Evolutionary conservation across 306 rosid genomes (phyloP).

Genomic region (Trifolium subterraneum): DNA sequence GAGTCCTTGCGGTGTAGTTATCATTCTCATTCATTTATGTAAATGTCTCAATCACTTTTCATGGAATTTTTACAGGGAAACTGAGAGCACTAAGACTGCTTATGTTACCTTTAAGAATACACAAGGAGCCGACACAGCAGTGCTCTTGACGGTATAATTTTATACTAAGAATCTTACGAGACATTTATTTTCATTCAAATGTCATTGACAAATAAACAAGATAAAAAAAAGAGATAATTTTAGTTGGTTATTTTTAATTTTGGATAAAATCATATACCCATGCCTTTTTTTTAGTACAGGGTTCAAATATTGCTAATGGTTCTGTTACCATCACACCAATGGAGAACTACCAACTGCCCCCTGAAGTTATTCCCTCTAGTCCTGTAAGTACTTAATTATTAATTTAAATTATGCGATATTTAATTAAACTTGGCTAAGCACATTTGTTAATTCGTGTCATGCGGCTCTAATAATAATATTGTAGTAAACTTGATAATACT

Average conservation of each 20-base stretch:
- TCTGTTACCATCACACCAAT: constrained; percentile 59
- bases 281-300: constrained; percentile 47
- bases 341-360: constrained; percentile 74
- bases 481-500: background rate
- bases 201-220: background rate
- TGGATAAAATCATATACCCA: background rate
- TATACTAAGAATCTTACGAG: background rate
- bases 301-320: constrained; percentile 61
- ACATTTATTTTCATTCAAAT: constrained; percentile 5
- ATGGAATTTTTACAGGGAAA: constrained; percentile 52
- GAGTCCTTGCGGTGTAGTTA: constrained; percentile 20
- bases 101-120: constrained; percentile 80
- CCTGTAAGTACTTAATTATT: constrained; percentile 49
- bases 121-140: constrained; percentile 74
- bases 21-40: background rate
- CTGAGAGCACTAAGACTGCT: constrained; percentile 65
- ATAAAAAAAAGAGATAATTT: background rate
- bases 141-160: constrained; percentile 68
- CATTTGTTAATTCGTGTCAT: background rate
- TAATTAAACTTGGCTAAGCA: constrained; percentile 16
- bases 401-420: constrained; percentile 3
- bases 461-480: background rate
- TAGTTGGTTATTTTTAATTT: constrained; percentile 1
- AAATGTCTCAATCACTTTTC: constrained; percentile 17
- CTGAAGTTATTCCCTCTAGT: constrained; percentile 56